A percentile compares a stretch with the other conserved stretches of the same genome.
Evolutionary conservation across 2,329 filamentous ascomycete species (phyloP).

Genomic region (Phaeosphaeriaceae sp.): DNA sequence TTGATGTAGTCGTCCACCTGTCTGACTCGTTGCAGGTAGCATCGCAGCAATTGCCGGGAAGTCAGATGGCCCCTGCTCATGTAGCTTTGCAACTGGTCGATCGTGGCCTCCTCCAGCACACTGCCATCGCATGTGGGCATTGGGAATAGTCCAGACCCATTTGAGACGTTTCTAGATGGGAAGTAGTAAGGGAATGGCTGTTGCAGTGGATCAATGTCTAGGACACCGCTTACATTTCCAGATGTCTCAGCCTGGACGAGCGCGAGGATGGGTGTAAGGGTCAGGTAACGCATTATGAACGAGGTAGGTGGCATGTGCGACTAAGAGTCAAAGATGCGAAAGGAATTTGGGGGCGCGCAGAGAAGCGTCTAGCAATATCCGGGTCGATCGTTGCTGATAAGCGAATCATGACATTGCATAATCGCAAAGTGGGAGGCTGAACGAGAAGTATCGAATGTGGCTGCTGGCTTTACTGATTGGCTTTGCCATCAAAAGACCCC

Average conservation of each 20-base stretch:
- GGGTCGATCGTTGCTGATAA: too few species aligned
- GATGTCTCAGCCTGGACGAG: not conserved
- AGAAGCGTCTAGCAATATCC: too few species aligned
- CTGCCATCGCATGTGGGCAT: slow-evolving; percentile 70
- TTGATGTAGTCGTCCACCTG: slow-evolving; percentile 73
- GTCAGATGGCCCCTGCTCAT: slow-evolving; percentile 57
- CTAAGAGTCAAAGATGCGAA: too few species aligned
- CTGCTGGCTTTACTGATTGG: too few species aligned
- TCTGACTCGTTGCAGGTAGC: slow-evolving; percentile 63
- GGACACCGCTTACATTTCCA: slow-evolving; percentile 17
- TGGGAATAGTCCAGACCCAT: slow-evolving; percentile 59
- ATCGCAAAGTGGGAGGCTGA: too few species aligned
- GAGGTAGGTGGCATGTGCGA: too few species aligned
- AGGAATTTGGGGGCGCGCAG: too few species aligned
- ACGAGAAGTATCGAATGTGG: too few species aligned
- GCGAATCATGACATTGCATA: too few species aligned
- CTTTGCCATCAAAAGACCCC: too few species aligned
- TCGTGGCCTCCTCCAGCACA: slow-evolving; percentile 72
- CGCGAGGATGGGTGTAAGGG: not conserved
- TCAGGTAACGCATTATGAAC: not conserved
- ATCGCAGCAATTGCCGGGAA: slow-evolving; percentile 28
- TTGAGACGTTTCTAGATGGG: slow-evolving; percentile 34
- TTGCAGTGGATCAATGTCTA: slow-evolving; percentile 28
- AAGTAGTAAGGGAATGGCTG: slow-evolving; percentile 48
- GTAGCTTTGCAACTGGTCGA: slow-evolving; percentile 70